Conservation (phyloP, 2,329 filamentous ascomycete genomes). For the Ceratocystis cacaofunesta region DNA sequence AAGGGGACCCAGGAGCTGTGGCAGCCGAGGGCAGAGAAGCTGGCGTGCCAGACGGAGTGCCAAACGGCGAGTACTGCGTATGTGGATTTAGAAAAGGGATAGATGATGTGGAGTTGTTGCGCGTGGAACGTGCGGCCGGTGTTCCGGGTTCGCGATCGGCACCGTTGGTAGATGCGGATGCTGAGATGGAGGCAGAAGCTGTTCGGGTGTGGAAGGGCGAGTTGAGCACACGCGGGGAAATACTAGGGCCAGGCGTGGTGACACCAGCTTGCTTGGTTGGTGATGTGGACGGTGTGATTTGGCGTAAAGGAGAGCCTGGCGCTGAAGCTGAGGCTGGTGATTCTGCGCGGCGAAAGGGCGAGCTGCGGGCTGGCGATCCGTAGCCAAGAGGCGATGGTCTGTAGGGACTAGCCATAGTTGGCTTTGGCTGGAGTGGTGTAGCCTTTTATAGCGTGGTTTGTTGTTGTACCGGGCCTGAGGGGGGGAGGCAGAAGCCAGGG, state of each 20-base stretch:
- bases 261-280: conserved; percentile 32
- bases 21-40: neutral
- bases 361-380: conserved; percentile 49
- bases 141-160: neutral
- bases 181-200: conserved; percentile 20
- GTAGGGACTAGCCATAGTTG: conserved; percentile 27
- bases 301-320: conserved; percentile 38
- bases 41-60: conserved; percentile 3
- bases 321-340: conserved; percentile 44
- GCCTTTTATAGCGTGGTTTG: neutral
- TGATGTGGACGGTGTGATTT: conserved; percentile 44
- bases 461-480: neutral
- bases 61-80: conserved; percentile 10
- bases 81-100: neutral
- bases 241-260: conserved; percentile 4
- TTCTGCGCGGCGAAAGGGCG: conserved; percentile 47
- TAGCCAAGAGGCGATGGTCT: conserved; percentile 60
- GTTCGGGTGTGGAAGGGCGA: conserved; percentile 26
- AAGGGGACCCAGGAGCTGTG: conserved; percentile 5
- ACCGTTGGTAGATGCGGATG: neutral
- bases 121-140: conserved; percentile 8
- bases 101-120: neutral
- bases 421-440: neutral
- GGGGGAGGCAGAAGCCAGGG: neutral
- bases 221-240: conserved; percentile 23